Evolutionary conservation across 1,139 yeast genomes (phyloP), one percentile per base, ranked within the genome.

Genomic region (Diutina scorzettiae): DNA sequence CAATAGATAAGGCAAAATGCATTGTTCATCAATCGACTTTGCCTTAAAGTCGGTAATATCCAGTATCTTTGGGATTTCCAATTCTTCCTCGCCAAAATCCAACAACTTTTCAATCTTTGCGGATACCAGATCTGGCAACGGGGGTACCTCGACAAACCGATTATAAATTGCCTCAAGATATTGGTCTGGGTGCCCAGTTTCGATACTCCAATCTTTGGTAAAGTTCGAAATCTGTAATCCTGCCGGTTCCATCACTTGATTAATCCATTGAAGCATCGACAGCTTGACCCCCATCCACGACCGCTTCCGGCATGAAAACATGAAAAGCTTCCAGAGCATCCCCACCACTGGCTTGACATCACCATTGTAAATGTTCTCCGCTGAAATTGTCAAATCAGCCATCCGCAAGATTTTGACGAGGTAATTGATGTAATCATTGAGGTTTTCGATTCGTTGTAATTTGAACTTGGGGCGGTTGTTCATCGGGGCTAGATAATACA

Each of bases 321-420:
- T 14, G 17, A 18, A 33, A 2, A 33, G n/a, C 2, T 20, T 33
- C 37, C 37, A 33, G 12, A 33, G 37, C 3, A 33, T 12, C 8
- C 37, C 37, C 16, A 33, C 37, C 27, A 21, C 27, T 11, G 27
- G 37, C 11, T 33, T 33, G 7, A 21, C 16, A 3, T 33, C 37
- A n/a, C 37, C 37, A n/a, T 33, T 33, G 14, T 18, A 33, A 20
- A 33, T 33, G 27, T 33, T 33, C n/a, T 33, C 37, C 5, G 37
- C 37, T 18, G 7, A n/a, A 14, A 33, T 33, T 16, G 37, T 33
- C 9, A 18, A 3, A 8, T 20, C 37, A 2, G 19, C 24, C 19
- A 33, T 20, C 7, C 14, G 12, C 5, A 33, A 20, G 8, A 33
- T 20, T 6, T 11, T 33, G 18, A 20, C 11, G 18, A 33, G 8